Evolutionary conservation across 2,329 filamentous ascomycete species (phyloP).

Genomic region (Penicillium glabrum): DNA sequence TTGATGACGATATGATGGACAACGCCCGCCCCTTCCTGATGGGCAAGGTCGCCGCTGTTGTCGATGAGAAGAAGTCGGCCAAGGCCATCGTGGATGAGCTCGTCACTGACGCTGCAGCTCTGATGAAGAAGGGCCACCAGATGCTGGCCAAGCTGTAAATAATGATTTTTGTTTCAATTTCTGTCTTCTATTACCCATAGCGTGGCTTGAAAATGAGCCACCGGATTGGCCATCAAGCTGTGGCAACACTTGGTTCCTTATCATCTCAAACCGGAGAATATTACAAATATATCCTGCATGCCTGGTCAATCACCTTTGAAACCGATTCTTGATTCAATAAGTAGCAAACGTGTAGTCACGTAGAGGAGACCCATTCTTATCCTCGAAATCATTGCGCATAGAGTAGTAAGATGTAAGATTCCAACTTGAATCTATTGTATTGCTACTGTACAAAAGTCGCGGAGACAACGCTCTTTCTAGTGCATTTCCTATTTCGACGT

Average conservation of each 20-base stretch:
- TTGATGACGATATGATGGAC: constrained; percentile 85
- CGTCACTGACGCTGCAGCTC: constrained; percentile 73
- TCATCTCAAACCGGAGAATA: neutral
- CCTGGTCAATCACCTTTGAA: neutral
- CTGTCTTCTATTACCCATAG: neutral
- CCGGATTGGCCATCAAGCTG: neutral
- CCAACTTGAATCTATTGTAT: too few species aligned
- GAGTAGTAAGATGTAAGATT: too few species aligned
- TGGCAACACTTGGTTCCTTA: neutral
- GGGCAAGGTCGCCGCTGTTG: constrained; percentile 93
- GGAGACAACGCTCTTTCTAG: too few species aligned
- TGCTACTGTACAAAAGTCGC: too few species aligned
- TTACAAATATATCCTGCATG: neutral
- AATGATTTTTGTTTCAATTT: neutral
- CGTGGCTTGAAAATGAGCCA: neutral
- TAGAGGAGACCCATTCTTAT: constrained; percentile 5
- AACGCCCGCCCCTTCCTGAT: constrained; percentile 89
- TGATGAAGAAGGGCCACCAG: constrained; percentile 67
- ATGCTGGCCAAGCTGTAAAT: constrained; percentile 68
- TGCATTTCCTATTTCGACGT: too few species aligned
- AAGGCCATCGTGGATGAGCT: constrained; percentile 95
- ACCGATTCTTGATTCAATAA: neutral
- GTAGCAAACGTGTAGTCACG: too few species aligned
- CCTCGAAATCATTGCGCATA: constrained; percentile 12
- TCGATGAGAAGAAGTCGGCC: constrained; percentile 87